Conservation (phyloP, 495 filamentous ascomycete genomes). For the Aspergillus diversus region DNA sequence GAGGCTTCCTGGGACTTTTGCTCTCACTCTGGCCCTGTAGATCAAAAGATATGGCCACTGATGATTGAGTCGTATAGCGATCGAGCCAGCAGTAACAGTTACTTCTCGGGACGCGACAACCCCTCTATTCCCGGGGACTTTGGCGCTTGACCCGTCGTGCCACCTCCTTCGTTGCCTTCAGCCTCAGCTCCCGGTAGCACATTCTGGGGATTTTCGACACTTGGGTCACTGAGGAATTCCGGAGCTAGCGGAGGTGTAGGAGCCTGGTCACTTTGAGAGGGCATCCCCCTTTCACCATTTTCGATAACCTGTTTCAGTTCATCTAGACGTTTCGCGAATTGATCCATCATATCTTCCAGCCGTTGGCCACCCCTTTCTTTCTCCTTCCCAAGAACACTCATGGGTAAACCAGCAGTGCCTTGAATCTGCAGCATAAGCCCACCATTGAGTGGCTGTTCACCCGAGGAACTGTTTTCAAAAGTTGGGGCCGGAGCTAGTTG, state of each 20-base stretch:
- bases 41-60: too few species aligned
- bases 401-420: conserved; percentile 48
- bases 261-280: not conserved
- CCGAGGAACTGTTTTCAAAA: conserved; percentile 53
- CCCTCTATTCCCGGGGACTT: not conserved
- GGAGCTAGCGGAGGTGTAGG: not conserved
- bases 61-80: too few species aligned
- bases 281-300: conserved; percentile 23
- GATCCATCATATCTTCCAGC: conserved; percentile 60
- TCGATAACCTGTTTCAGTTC: conserved; percentile 52
- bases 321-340: conserved; percentile 69
- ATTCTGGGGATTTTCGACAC: not conserved
- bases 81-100: not conserved
- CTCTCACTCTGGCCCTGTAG: too few species aligned
- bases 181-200: not conserved
- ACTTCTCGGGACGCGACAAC: not conserved
- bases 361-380: conserved; percentile 40
- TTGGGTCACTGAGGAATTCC: not conserved
- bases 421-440: conserved; percentile 71
- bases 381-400: conserved; percentile 33
- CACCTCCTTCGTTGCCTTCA: not conserved
- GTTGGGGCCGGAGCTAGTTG: conserved; percentile 59
- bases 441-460: conserved; percentile 31
- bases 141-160: not conserved
- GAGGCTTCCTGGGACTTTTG: too few species aligned